Evolutionary conservation across 1,284 basidiomycete species (phyloP), one percentile per base, ranked within the genome.

Genomic region (Naganishia albida): DNA sequence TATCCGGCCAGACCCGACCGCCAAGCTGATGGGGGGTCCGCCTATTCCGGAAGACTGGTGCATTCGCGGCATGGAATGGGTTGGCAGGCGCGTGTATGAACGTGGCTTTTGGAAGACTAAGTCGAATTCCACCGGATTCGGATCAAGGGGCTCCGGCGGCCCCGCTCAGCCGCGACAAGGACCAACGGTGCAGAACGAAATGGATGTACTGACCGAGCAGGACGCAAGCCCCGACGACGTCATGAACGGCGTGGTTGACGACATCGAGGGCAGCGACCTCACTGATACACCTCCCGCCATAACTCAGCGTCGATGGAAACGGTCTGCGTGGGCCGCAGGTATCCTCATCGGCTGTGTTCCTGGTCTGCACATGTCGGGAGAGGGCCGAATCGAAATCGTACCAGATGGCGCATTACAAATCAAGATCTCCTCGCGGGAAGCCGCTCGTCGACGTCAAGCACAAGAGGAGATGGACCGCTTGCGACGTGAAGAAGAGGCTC

Each of bases 11-110:
- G 83, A 84, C 56, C 77, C 85, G 34, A 69, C 72, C 13, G 71
- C 72, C 16, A 78, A 80, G 55, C 74, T 83, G 8, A 75, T 79
- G 16, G 72, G 84, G 8, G 81, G 84, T 15, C 62, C 73, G 13
- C 89, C 93, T 0, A 81, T 99, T 2, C 86, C 90, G 0, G 96
- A 99, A 77, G 96, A 99, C 76, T 97, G 93, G 92, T 91, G 90
- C 71, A 78, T 98, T 67, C 85, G 94, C 38, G 96, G 96, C 3
- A 90, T 94, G 86, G 90, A 92, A 69, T 99, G 95, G 95, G 88
- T 91, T 1, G 88, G 90, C 7, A 84, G 91, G 67, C 85, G 87
- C 64, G 87, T 96, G 1, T 96, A 89, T 75, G 91, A 93, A 75
- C 85, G 90, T 50, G 93, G 93, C 0, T 98, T 89, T 78, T 98